Evolutionary conservation across 2,329 filamentous ascomycete genomes (phyloP), one percentile per base, ranked within the genome.

Genomic region (Elsinoe australis): DNA sequence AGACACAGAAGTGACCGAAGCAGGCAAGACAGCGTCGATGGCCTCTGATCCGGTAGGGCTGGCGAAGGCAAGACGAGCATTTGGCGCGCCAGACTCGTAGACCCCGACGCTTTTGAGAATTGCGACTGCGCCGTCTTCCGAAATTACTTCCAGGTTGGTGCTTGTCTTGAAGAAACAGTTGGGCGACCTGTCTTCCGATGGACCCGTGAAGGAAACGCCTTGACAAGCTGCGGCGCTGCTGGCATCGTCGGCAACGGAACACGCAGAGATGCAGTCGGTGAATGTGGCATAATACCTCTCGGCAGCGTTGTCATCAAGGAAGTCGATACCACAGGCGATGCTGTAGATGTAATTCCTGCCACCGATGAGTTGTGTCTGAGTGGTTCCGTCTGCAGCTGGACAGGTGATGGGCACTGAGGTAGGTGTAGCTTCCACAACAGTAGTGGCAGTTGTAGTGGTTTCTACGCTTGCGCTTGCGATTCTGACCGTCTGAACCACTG

Each of bases 121-220:
- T 15, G 60, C 62, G 21, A 56, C 58, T 48, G 60, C 54, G 31
- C 60, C 54, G 10, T 59, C 60, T 8, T 49, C 26, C 9, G 56
- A 56, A 5, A 55, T 39, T 5, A 59, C 55, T 8, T 52, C 56
- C 9, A 49, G 51, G 17, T 60, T 57, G 9, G 56, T 55, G 9
- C 52, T 52, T 2, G 53, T 44, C 49, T 64, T 63, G 39, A 65
- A 48, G 53, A 62, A 61, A 47, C 62, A 65, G 39, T 63, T 63
- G 29, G 54, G 54, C 19, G 33, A 7, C 7, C 56, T 58, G 14
- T 54, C 46, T 18, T 44, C 39, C 22, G 53, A 52, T 5, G 52
- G 31, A n/a, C 53, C 48, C n/a, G 53, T 52, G 49, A 58, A 59
- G 55, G 57, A 62, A 4, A 57, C 58, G 28, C 58, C 61, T 49